phyloP scores from a whole-genome alignment of 768 basidiomycete species.

The Mycena polygramma region DNA sequence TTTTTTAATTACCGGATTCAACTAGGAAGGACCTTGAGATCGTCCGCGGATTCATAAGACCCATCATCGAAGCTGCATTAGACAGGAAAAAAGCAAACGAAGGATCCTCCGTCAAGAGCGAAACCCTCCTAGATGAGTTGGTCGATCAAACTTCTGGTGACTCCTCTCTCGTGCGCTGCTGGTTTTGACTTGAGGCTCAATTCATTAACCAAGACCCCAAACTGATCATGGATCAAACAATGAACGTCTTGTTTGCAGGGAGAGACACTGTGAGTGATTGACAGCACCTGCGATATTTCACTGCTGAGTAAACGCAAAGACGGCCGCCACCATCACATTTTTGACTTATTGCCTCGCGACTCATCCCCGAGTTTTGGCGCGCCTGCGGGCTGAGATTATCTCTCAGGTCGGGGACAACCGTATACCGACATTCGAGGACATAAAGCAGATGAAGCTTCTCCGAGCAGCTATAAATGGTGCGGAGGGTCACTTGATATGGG shows the following conservation, averaged over 20 bases:
- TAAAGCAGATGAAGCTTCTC: conserved; percentile 62
- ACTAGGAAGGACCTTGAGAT: neutral
- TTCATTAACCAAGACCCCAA: conserved; percentile 12
- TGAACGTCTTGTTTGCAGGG: conserved; percentile 15
- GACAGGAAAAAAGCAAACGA: conserved; percentile 3
- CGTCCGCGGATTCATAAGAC: neutral
- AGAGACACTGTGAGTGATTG: conserved; percentile 3
- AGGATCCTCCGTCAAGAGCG: neutral
- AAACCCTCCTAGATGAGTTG: conserved; percentile 6
- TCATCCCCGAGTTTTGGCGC: conserved; percentile 1
- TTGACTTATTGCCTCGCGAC: conserved; percentile 2
- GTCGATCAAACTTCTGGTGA: neutral
- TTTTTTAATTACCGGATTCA: neutral
- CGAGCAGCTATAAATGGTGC: conserved; percentile 53
- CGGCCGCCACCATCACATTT: conserved; percentile 8
- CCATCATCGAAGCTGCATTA: conserved; percentile 2
- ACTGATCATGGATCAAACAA: conserved; percentile 25
- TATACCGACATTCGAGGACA: conserved; percentile 58
- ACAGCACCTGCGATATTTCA: neutral
- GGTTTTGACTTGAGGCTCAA: too few species aligned
- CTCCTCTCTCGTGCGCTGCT: neutral
- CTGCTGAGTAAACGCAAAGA: neutral
- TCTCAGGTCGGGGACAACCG: conserved; percentile 51
- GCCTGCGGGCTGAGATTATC: conserved; percentile 1
- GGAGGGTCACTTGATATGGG: neutral